A percentile compares a stretch with the other conserved stretches of the same genome.
Conservation (phyloP, 2,329 filamentous ascomycete species). For the Fusarium redolens region DNA sequence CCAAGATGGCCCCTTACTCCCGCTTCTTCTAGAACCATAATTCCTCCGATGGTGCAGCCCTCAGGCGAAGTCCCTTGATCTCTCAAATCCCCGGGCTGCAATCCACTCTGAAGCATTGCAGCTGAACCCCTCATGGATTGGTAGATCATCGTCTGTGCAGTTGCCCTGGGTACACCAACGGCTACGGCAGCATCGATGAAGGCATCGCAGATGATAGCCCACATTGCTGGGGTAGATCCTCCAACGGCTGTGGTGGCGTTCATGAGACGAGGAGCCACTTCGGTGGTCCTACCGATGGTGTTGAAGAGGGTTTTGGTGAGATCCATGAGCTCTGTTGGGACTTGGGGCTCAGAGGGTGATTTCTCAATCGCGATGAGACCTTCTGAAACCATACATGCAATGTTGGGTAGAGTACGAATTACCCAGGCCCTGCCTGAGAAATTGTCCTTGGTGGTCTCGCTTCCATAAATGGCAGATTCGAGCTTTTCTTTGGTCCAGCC, state of each 20-base stretch:
- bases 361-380: slow-evolving; percentile 50
- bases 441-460: slow-evolving; percentile 26
- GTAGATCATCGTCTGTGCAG: slow-evolving; percentile 68
- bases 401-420: slow-evolving; percentile 51
- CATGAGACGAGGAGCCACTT: slow-evolving; percentile 63
- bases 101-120: slow-evolving; percentile 61
- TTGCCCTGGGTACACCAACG: slow-evolving; percentile 66
- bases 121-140: slow-evolving; percentile 70
- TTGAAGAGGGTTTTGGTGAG: slow-evolving; percentile 61
- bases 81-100: slow-evolving; percentile 67
- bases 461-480: slow-evolving; percentile 51
- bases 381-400: slow-evolving; percentile 49
- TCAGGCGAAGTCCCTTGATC: slow-evolving; percentile 70
- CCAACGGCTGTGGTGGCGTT: slow-evolving; percentile 69
- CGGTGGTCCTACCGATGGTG: slow-evolving; percentile 63
- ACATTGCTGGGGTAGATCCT: slow-evolving; percentile 70
- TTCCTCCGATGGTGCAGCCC: slow-evolving; percentile 69
- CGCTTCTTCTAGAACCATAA: slow-evolving; percentile 70
- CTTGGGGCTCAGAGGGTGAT: slow-evolving; percentile 22
- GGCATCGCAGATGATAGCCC: slow-evolving; percentile 67
- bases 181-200: slow-evolving; percentile 70
- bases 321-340: slow-evolving; percentile 37
- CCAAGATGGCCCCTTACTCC: slow-evolving; percentile 59
- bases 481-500: slow-evolving; percentile 59
- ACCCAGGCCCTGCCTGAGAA: slow-evolving; percentile 38